Evolutionary conservation across 768 basidiomycete species (phyloP), one percentile per base, ranked within the genome.

Genomic region (Boletellus emodensis): DNA sequence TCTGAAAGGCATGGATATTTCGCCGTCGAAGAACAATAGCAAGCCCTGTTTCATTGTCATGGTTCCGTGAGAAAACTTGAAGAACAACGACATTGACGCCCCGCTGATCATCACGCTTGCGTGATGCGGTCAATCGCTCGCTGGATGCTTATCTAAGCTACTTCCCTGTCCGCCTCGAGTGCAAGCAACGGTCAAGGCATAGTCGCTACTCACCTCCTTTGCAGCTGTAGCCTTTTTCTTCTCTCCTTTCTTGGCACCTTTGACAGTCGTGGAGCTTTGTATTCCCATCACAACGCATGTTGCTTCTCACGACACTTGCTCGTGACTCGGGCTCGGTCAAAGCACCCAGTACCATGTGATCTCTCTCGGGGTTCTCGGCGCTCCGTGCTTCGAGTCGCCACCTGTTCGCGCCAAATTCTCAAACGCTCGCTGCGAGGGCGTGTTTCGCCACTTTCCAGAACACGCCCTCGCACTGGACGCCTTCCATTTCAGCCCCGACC

Each of bases 81-180:
- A 20, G 3, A 45, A 32, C 37, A 32, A 10, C 30, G 11, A 11
- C 30, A 6, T n/a, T 41, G 26, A 17, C 9, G 4, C n/a, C 9
- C 30, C n/a, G 41, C 28, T 42, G 40, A 41, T 41, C 20, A 41
- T 40, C 38, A 39, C 17, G 3, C 38, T 2, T 9, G 5, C 8
- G 13, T 30, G 30, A 30, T 30, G 30, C 30, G 30, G 30, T 30
- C 30, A 30, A 10, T 30, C 30, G 10, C 9, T 17, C 28, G 39
- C 12, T n/a, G n/a, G n/a, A n/a, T n/a, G n/a, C n/a, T 62, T 61
- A 62, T 15, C 39, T 63, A 60, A 61, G 0, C 14, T 24, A 15
- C 36, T 26, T 44, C 20, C 28, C 20, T 20, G 20, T 20, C 20
- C 20, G 20, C 28, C 28, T 28, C 28, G 28, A 28, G 28, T 28